Evolutionary conservation across 169 alveolate species (phyloP).

Genomic region (Cardiosporidium cionae): DNA sequence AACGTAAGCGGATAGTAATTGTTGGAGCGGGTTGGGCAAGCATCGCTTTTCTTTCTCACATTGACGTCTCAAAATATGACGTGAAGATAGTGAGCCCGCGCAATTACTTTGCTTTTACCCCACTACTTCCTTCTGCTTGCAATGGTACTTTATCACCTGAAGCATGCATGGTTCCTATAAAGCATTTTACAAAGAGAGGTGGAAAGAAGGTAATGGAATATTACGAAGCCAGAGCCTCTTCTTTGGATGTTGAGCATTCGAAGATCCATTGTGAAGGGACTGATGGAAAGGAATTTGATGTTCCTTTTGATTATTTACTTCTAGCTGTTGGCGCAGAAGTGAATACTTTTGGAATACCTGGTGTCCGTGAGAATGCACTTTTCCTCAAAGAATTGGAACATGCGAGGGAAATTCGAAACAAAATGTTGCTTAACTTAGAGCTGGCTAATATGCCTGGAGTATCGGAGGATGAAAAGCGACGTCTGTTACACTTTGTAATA

Average conservation of each 20-base stretch:
- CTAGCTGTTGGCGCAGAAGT: slow-evolving; percentile 36
- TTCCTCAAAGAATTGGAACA: slow-evolving; percentile 30
- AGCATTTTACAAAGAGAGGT: not conserved
- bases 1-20: slow-evolving; percentile 9
- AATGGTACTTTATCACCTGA: slow-evolving; percentile 15
- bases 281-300: slow-evolving; percentile 9
- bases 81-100: slow-evolving; percentile 25
- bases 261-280: not conserved
- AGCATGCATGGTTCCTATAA: slow-evolving; percentile 13
- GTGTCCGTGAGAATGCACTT: slow-evolving; percentile 28
- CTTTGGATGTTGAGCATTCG: slow-evolving; percentile 1
- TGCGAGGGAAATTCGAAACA: slow-evolving; percentile 13
- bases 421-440: slow-evolving; percentile 9
- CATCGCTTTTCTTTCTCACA: not conserved
- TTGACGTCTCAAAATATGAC: slow-evolving; percentile 24
- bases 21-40: slow-evolving; percentile 35
- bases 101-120: slow-evolving; percentile 30
- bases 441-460: slow-evolving; percentile 9
- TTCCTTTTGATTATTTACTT: slow-evolving; percentile 27
- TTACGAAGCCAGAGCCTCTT: slow-evolving; percentile 3
- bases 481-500: slow-evolving; percentile 33
- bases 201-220: not conserved
- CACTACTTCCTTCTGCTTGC: slow-evolving; percentile 22
- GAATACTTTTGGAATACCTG: slow-evolving; percentile 27
- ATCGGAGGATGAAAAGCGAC: slow-evolving; percentile 17